Conservation (phyloP, 495 filamentous ascomycete genomes). For the Penicillium bialowiezense region DNA sequence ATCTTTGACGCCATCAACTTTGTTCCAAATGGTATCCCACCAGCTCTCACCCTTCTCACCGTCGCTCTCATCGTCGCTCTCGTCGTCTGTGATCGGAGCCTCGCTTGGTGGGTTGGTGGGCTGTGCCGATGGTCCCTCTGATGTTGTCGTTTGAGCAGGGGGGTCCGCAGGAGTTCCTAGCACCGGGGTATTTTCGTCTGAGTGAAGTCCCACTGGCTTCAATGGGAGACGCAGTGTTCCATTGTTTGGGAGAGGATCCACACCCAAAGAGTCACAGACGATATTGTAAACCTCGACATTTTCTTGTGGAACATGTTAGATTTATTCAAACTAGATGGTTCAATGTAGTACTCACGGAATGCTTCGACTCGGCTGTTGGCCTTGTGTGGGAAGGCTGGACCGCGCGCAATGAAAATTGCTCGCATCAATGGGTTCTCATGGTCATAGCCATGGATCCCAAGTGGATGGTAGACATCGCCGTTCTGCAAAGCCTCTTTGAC, state of each 20-base stretch:
- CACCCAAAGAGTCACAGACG: constrained; percentile 76
- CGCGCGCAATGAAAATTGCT: constrained; percentile 84
- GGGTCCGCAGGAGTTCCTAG: constrained; percentile 41
- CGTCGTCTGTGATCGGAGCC: constrained; percentile 7
- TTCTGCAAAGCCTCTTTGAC: constrained; percentile 58
- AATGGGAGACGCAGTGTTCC: constrained; percentile 83
- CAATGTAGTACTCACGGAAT: constrained; percentile 67
- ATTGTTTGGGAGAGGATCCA: constrained; percentile 71
- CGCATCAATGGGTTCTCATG: constrained; percentile 88
- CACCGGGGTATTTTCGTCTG: constrained; percentile 38
- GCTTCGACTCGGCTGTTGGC: constrained; percentile 73
- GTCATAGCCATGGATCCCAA: constrained; percentile 87
- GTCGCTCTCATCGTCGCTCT: constrained; percentile 18
- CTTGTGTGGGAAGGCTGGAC: constrained; percentile 81
- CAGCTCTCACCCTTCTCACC: constrained; percentile 29
- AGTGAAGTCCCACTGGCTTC: constrained; percentile 65
- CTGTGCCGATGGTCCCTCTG: background rate
- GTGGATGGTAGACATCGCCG: constrained; percentile 66
- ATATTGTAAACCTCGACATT: constrained; percentile 97
- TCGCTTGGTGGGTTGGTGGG: constrained; percentile 19
- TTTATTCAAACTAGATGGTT: background rate
- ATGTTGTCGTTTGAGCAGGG: constrained; percentile 15
- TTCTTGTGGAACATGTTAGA: constrained; percentile 46
- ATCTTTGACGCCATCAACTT: constrained; percentile 35
- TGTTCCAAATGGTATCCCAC: constrained; percentile 34